Evolutionary conservation across 345 rosid genomes (phyloP), one percentile per base, ranked within the genome.

Genomic region (Brassica juncea): DNA sequence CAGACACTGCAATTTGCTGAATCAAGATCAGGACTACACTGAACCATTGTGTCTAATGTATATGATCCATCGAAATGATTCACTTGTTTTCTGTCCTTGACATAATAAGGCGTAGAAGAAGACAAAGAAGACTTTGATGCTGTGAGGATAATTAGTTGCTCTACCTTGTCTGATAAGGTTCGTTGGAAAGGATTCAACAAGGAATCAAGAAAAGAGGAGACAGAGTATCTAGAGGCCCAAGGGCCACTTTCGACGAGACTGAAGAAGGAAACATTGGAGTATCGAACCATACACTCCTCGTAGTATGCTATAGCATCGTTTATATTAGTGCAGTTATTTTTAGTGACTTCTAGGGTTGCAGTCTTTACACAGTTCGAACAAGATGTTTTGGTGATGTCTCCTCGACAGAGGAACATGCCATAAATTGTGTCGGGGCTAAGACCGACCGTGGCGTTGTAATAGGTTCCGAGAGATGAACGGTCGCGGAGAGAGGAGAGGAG

Each of bases 321-420:
- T 72, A 63, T 10, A 6, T 76, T 1, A 15, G 30, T 81, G 60
- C 92, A 87, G 25, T 58, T 34, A 1, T 63, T 65, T 21, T 5
- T 44, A 14, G 12, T 0, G n/a, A 85, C 15, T 0, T 78, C 0
- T 78, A 2, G 2, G 12, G 72, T 15, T 5, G 89, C 86, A 0
- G 25, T 52, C 1, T 0, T 14, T 32, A 84, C 87, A 30, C 91
- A 88, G 27, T 54, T 47, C 21, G 19, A 34, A 67, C 92, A 90
- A 16, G 49, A 15, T 14, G 58, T 27, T 7, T 16, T 3, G 21
- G 61, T 15, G 47, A 71, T 68, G 55, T 85, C 85, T 1, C 85
- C 87, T 0, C 82, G 68, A 71, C 89, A 85, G 0, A 82, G 85
- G 47, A 82, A 86, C 77, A 82, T 81, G n/a, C 82, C 82, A 58